phyloP scores from a whole-genome alignment of 352 stramenopile genomes.

The Phytophthora hibernalis region DNA sequence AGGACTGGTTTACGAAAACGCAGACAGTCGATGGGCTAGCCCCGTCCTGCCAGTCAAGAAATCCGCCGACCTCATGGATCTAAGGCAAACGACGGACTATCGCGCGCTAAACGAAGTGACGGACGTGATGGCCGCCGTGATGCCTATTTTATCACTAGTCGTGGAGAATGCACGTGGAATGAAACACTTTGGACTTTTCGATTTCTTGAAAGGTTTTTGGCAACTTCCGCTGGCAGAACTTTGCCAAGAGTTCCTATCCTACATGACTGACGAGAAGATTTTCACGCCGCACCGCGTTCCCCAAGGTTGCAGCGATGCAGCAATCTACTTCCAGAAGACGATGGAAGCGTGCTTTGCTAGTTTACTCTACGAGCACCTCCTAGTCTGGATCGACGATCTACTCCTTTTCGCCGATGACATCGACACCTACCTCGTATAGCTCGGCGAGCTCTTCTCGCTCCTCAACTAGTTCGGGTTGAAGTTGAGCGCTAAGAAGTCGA shows the following conservation, averaged over 20 bases:
- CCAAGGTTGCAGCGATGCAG: conserved; percentile 15
- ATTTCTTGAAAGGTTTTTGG: conserved; percentile 11
- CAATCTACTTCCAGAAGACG: conserved; percentile 12
- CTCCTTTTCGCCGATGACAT: conserved; percentile 29
- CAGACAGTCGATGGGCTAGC: conserved; percentile 7
- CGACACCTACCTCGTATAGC: conserved; percentile 26
- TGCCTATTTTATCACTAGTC: background rate
- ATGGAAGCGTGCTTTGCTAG: conserved; percentile 15
- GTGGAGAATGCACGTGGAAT: conserved; percentile 5
- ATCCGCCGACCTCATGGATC: conserved; percentile 5
- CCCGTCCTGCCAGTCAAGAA: conserved; percentile 4
- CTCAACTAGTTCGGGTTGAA: too few species aligned
- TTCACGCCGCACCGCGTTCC: conserved; percentile 24
- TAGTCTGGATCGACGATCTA: conserved; percentile 44
- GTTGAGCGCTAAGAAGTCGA: too few species aligned
- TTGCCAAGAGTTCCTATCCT: conserved; percentile 22
- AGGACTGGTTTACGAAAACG: conserved; percentile 13
- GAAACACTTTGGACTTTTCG: conserved; percentile 4
- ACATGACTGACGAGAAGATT: conserved; percentile 25
- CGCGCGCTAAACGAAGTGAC: background rate
- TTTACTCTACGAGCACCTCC: conserved; percentile 12
- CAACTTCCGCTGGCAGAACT: background rate
- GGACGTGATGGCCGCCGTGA: background rate
- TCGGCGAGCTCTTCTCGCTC: conserved; percentile 32
- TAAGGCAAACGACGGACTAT: background rate